Conservation (phyloP, 202 grass and related monocot species). For the Zoysia matrella region DNA sequence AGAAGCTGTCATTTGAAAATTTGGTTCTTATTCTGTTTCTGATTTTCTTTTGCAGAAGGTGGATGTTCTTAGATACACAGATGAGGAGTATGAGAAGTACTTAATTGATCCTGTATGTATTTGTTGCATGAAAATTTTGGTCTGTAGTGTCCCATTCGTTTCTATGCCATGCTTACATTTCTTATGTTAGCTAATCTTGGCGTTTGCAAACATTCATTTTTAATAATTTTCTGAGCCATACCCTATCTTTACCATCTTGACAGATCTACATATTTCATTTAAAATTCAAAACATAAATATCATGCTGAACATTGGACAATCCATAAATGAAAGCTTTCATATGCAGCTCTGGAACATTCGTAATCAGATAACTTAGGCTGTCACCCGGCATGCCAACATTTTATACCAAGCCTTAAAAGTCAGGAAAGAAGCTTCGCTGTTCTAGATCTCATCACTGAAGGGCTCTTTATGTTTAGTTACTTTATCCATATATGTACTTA, state of each 20-base stretch:
- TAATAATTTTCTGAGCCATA: too few relatives aligned
- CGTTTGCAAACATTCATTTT: too few relatives aligned
- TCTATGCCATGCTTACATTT: too few relatives aligned
- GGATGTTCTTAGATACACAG: slow-evolving; percentile 84
- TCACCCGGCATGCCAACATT: not conserved
- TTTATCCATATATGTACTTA: slow-evolving; percentile 2
- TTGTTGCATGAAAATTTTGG: slow-evolving; percentile 22
- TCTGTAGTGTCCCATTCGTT: too few relatives aligned
- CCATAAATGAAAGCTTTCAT: too few relatives aligned
- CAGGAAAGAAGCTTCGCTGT: not conserved
- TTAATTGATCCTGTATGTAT: slow-evolving; percentile 98
- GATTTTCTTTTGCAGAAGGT: slow-evolving; percentile 70
- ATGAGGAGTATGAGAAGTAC: slow-evolving; percentile 94
- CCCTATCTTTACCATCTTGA: too few relatives aligned
- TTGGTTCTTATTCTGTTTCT: slow-evolving; percentile 10
- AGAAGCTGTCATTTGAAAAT: not conserved
- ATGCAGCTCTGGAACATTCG: too few relatives aligned
- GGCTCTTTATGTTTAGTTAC: not conserved
- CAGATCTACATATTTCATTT: too few relatives aligned
- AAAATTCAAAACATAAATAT: too few relatives aligned
- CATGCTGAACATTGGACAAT: too few relatives aligned
- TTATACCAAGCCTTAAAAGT: not conserved
- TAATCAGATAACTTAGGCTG: too few relatives aligned
- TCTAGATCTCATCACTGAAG: not conserved
- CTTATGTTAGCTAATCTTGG: too few relatives aligned